A percentile compares a stretch with the other conserved stretches of the same genome.
Conservation (phyloP, 139 green algal species). For the Volvox reticuliferus region DNA sequence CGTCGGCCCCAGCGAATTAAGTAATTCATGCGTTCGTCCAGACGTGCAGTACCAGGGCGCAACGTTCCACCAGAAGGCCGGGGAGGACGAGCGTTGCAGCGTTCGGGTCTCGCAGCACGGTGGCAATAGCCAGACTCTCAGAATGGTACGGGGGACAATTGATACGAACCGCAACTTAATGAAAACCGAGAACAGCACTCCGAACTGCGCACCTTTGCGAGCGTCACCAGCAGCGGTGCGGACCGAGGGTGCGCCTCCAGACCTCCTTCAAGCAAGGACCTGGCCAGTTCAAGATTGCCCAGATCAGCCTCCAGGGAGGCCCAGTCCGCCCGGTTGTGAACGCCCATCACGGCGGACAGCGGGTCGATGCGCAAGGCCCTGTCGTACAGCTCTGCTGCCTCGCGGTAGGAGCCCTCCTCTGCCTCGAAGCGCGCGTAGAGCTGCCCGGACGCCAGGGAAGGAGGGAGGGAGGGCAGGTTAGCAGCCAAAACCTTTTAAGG, state of each 20-base stretch:
- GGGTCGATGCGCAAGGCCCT: conserved; percentile 44
- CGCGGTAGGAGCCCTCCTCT: conserved; percentile 40
- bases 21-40: no score
- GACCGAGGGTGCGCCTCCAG: conserved; percentile 39
- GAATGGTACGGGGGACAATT: no score
- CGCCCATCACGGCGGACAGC: neutral
- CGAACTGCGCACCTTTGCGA: neutral
- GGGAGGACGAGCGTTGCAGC: no score
- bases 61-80: no score
- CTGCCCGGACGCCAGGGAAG: neutral
- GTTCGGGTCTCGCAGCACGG: no score
- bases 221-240: neutral
- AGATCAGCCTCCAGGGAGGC: conserved; percentile 45
- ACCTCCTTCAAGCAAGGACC: conserved; percentile 38
- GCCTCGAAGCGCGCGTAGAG: conserved; percentile 48
- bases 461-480: neutral
- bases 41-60: no score
- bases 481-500: no score
- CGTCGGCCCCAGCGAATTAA: no score
- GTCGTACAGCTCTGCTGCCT: conserved; percentile 39
- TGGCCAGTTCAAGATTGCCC: conserved; percentile 28
- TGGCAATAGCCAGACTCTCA: no score
- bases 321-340: conserved; percentile 47
- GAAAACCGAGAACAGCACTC: no score
- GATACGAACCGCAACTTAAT: no score